Evolutionary conservation across 2,329 filamentous ascomycete species (phyloP), one percentile per base, ranked within the genome.

Genomic region (Nemania serpens): DNA sequence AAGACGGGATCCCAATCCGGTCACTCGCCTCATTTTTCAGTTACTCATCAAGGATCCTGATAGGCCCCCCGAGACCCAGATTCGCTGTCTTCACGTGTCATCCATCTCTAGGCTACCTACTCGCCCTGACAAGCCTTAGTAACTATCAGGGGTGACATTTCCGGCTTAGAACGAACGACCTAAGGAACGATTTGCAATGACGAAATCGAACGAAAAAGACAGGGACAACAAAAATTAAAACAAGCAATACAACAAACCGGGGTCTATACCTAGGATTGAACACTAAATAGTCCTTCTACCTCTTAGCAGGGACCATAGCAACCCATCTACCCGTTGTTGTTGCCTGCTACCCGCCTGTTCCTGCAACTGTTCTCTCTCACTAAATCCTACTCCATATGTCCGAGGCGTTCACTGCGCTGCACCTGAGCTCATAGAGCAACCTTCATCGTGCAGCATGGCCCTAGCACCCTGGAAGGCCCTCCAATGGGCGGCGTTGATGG

Each of bases 401-500:
- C 42, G 42, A 15, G 18, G 7, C 22, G 15, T 33, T 52, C n/a
- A 18, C 22, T 25, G 11, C 36, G 59, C 47, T 48, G 42, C 18
- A 34, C 11, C 41, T 57, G 20, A 55, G 48, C 49, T 51, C 39
- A 13, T 25, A 57, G 62, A 68, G 65, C 67, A 48, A 57, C 33
- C 34, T 46, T 55, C 47, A 43, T 29, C 25, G 46, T 62, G 56
- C 49, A 69, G 55, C 55, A 73, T 73, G 71, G 48, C 36, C 11
- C 36, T 7, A 7, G 36, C 61, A 46, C 61, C 66, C 55, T 51
- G 61, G 58, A 57, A 66, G 54, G 49, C 41, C 42, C 56, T 67
- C 61, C 61, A 65, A 63, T 67, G 57, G 66, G 56, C 61, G 47
- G 39, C 59, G 22, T 64, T 71, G 57, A 55, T 63, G 39, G 58